Percentiles rank a stretch among this genome's conserved stretches.
These are phyloP conservation scores for Dovyalis caffra DNA, from an alignment of 345 rosid genomes.

Conservation along the genomic window DNA sequence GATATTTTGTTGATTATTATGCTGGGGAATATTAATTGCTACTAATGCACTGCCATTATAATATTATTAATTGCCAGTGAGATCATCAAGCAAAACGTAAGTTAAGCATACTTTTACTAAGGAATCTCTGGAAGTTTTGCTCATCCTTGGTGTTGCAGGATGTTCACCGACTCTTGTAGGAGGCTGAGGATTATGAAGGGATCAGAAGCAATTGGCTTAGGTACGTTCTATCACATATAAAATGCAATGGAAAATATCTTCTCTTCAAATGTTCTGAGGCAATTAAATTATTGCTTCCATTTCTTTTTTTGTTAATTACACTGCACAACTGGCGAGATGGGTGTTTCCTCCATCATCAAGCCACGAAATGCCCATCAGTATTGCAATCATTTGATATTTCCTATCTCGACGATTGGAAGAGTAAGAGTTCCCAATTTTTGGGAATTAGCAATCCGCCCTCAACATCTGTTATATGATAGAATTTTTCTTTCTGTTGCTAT, in stretches of 20 bases:
- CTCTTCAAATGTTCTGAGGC: background rate
- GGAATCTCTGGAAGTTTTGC: no score
- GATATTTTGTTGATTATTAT: background rate
- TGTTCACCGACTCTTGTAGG: conserved; percentile 23
- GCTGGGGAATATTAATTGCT: background rate
- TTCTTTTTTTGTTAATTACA: background rate
- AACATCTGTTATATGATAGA: no score
- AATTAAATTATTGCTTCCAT: background rate
- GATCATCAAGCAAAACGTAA: no score
- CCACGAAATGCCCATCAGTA: background rate
- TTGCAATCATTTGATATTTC: background rate
- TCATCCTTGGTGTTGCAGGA: conserved; percentile 14
- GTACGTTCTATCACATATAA: conserved; percentile 4
- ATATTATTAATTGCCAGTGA: background rate
- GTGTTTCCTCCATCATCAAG: background rate
- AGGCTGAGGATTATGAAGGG: conserved; percentile 30
- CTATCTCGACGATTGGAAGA: background rate
- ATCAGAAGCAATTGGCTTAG: conserved; percentile 27
- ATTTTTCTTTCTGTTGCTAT: background rate
- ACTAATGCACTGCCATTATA: background rate
- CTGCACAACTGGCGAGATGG: background rate
- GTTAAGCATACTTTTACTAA: background rate
- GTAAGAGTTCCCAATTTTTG: background rate
- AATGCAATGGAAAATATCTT: background rate
- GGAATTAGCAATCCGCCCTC: no score